A percentile compares a stretch with the other conserved stretches of the same genome.
phyloP scores from a whole-genome alignment of 1,284 basidiomycete species.

The Fomitiporia mediterranea region DNA sequence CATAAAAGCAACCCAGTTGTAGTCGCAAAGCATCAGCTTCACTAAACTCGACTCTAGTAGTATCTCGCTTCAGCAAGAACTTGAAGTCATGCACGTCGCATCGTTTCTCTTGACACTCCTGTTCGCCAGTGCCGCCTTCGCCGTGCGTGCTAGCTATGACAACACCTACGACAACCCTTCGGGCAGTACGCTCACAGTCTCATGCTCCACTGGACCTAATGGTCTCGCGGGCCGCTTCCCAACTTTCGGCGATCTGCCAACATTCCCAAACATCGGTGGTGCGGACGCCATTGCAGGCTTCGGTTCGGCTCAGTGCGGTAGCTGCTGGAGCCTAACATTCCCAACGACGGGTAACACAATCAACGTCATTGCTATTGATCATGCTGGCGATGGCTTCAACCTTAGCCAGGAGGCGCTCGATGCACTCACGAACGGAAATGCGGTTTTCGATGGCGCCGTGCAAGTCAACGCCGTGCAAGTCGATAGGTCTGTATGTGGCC shows the following conservation, averaged over 20 bases:
- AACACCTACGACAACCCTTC: conserved; percentile 37
- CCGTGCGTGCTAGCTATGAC: conserved; percentile 37
- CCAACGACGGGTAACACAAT: conserved; percentile 32
- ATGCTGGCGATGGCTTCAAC: conserved; percentile 36
- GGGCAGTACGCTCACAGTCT: conserved; percentile 33
- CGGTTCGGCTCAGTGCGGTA: conserved; percentile 40
- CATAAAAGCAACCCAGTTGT: background rate
- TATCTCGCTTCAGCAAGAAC: background rate
- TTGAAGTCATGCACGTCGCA: conserved; percentile 14
- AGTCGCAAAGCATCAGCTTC: background rate
- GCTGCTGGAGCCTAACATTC: conserved; percentile 43
- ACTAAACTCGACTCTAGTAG: background rate
- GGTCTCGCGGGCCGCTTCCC: conserved; percentile 42
- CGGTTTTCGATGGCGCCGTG: conserved; percentile 4
- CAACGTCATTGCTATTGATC: conserved; percentile 41
- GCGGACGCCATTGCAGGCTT: conserved; percentile 37
- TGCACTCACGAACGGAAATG: conserved; percentile 17
- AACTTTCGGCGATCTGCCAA: conserved; percentile 44
- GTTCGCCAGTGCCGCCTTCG: conserved; percentile 24
- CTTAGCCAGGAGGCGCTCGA: conserved; percentile 27
- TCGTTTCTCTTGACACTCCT: conserved; percentile 16
- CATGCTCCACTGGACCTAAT: conserved; percentile 48
- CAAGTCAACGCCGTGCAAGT: conserved; percentile 15
- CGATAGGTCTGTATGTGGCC: conserved; percentile 14
- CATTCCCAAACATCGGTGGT: conserved; percentile 51